Evolutionary conservation across 805 yeast genomes (phyloP), one percentile per base, ranked within the genome.

Genomic region (Zygosaccharomyces gambellarensis): DNA sequence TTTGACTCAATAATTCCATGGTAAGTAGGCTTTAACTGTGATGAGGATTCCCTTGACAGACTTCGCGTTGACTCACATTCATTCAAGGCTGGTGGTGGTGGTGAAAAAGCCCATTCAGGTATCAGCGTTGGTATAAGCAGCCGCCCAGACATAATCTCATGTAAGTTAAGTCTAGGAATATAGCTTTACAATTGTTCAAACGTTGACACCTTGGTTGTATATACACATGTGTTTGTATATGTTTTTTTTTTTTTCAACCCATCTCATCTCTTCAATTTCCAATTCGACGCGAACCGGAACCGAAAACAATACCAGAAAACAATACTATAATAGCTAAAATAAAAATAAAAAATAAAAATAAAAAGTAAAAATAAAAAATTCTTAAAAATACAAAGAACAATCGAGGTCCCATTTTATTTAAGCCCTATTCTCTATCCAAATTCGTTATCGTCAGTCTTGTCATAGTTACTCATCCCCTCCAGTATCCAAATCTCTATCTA

Each of bases 1-100:
- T 57, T 44, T 7, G 48, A 48, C 27, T 57, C 61, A 9, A 58
- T 45, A n/a, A 57, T 48, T n/a, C 53, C 51, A 39, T 55, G 50
- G 36, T 58, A 58, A 1, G 60, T 49, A 23, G 53, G 52, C 23
- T 36, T 49, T 12, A 45, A 4, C 36, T 38, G 39, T 14, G 51
- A 40, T 17, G 43, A 42, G 19, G 45, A 42, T 10, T 25, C 29
- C 36, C 19, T 42, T 19, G 45, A 42, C 28, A 25, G 34, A 17
- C 27, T 42, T 22, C 30, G 27, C 14, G 45, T 46, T 12, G 40
- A 21, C 7, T 22, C 39, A 9, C 10, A 7, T 19, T 30, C 36
- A 11, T 19, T 30, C 25, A 25, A 8, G 2, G 28, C 28, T 25
- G 36, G 19, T 30, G 45, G n/a, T 30, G 45, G n/a, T 17, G 45